Evolutionary conservation across 2,329 filamentous ascomycete genomes (phyloP).

Genomic region (Trichoderma afroharzianum): DNA sequence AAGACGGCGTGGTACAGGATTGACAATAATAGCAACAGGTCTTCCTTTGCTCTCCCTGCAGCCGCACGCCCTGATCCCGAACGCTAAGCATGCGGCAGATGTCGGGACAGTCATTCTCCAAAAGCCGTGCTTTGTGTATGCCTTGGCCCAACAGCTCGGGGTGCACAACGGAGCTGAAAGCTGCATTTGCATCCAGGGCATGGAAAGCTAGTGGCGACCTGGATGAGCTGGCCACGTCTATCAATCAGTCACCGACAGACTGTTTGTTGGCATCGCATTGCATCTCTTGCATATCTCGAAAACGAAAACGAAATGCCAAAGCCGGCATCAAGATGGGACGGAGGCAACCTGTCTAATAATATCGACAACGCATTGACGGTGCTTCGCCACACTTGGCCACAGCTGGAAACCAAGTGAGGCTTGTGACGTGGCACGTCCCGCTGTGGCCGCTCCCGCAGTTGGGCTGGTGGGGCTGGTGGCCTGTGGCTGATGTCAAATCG

Average conservation of each 20-base stretch:
- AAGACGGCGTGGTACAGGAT: neutral
- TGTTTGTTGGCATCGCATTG: constrained; percentile 1
- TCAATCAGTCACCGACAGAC: constrained; percentile 6
- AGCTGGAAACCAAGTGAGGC: constrained; percentile 33
- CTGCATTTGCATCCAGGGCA: neutral
- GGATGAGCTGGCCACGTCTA: constrained; percentile 16
- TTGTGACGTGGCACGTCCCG: constrained; percentile 44
- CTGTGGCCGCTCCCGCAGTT: constrained; percentile 28
- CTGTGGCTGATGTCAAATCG: constrained; percentile 21
- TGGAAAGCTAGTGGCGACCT: constrained; percentile 9
- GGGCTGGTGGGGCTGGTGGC: constrained; percentile 16
- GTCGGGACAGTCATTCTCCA: neutral
- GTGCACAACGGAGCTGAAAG: constrained; percentile 11
- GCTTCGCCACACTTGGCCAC: constrained; percentile 20
- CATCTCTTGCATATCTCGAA: constrained; percentile 19
- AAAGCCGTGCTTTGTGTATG: neutral
- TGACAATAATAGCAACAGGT: constrained; percentile 11
- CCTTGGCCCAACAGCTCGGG: constrained; percentile 9
- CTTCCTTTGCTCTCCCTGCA: neutral
- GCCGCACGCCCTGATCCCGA: neutral
- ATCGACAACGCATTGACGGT: neutral
- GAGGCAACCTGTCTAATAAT: constrained; percentile 20
- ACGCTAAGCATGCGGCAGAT: constrained; percentile 10
- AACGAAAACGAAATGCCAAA: neutral
- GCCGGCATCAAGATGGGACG: neutral